Percentiles rank a stretch among this genome's conserved stretches.
Conservation (phyloP, 495 filamentous ascomycete species). For the Gamarada debralockiae region DNA sequence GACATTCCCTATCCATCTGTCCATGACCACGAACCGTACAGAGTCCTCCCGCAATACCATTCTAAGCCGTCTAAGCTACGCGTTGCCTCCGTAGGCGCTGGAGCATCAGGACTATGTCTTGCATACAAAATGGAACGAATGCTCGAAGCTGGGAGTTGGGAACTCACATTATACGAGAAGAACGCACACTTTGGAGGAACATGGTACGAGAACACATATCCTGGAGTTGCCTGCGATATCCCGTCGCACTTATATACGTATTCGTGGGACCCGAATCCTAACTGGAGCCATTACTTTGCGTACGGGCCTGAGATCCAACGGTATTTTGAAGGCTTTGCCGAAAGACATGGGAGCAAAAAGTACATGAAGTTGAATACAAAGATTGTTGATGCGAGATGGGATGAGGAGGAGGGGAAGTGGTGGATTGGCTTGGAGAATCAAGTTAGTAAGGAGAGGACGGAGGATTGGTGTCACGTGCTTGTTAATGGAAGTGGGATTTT, state of each 20-base stretch:
- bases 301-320: neutral
- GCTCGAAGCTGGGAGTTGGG: too few species aligned
- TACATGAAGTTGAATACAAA: slow-evolving; percentile 32
- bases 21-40: too few species aligned
- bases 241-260: neutral
- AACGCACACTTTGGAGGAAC: neutral
- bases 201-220: neutral
- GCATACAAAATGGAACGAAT: too few species aligned
- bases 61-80: too few species aligned
- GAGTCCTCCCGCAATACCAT: too few species aligned
- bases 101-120: too few species aligned
- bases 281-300: neutral
- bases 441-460: too few species aligned
- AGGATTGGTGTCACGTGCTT: slow-evolving; percentile 22
- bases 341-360: slow-evolving; percentile 16
- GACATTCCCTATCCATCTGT: too few species aligned
- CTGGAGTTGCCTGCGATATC: neutral
- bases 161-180: neutral
- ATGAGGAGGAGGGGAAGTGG: slow-evolving; percentile 8
- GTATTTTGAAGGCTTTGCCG: neutral
- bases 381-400: slow-evolving; percentile 5
- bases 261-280: neutral
- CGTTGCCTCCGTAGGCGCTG: too few species aligned
- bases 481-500: slow-evolving; percentile 8
- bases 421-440: neutral